phyloP scores from a whole-genome alignment of 2,329 filamentous ascomycete species.

The Oidium heveae region DNA sequence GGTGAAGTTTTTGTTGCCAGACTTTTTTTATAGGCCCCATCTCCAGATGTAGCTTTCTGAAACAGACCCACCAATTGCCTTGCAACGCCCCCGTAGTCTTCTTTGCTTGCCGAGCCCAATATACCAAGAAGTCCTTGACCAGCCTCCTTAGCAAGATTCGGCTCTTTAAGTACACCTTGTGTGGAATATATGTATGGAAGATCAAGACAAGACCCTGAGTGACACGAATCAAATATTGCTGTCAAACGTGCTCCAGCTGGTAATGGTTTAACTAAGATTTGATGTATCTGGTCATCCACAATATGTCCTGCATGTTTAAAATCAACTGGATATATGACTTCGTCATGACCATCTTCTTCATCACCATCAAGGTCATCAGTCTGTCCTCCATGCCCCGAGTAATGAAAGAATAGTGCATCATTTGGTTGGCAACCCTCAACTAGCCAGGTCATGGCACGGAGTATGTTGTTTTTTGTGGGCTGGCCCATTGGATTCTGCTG shows the following conservation, averaged over 20 bases:
- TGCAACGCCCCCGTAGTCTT: conserved; percentile 61
- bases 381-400: conserved; percentile 59
- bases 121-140: conserved; percentile 34
- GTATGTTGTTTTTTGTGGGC: conserved; percentile 81
- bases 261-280: conserved; percentile 48
- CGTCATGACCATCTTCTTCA: conserved; percentile 58
- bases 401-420: conserved; percentile 92
- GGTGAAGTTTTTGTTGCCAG: conserved; percentile 75
- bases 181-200: conserved; percentile 33
- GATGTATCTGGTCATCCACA: conserved; percentile 60
- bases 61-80: conserved; percentile 55
- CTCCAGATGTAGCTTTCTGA: conserved; percentile 53
- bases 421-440: conserved; percentile 81
- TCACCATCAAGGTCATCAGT: conserved; percentile 55
- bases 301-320: conserved; percentile 54
- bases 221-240: conserved; percentile 41
- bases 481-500: conserved; percentile 93
- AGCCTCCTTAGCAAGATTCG: conserved; percentile 14
- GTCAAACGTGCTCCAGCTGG: conserved; percentile 56
- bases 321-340: conserved; percentile 64
- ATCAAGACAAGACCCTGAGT: conserved; percentile 37
- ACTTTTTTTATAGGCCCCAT: conserved; percentile 55
- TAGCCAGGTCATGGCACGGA: conserved; percentile 95
- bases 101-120: conserved; percentile 41
- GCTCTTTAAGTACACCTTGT: conserved; percentile 27